phyloP scores from a whole-genome alignment of 208 protist genomes.

The Leishmania turanica region DNA sequence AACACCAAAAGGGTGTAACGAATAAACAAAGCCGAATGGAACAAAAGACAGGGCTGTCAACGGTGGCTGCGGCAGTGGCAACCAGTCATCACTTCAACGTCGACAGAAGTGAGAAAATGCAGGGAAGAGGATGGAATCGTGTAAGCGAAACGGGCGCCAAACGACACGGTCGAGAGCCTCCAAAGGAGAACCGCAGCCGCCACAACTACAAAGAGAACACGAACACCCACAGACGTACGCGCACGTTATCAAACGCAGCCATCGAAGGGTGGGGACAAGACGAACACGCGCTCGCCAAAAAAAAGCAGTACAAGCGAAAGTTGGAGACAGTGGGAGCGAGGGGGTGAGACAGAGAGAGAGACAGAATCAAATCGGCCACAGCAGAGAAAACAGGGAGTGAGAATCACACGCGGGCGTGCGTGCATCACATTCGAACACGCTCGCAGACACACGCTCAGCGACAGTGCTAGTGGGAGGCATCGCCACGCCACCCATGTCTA shows the following conservation, averaged over 20 bases:
- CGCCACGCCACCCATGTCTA: too few species aligned
- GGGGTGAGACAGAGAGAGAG: not conserved
- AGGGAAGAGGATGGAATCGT: not conserved
- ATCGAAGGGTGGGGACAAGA: too few species aligned
- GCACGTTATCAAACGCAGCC: too few species aligned
- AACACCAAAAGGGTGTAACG: not conserved
- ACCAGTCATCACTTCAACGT: too few species aligned
- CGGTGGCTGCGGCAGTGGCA: too few species aligned
- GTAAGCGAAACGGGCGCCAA: not conserved
- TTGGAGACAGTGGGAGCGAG: not conserved
- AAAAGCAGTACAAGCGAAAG: not conserved
- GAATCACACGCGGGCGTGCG: too few species aligned
- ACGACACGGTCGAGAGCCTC: not conserved
- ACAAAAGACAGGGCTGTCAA: too few species aligned
- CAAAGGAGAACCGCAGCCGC: not conserved
- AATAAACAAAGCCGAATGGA: not conserved
- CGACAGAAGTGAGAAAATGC: not conserved
- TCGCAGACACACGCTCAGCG: too few species aligned
- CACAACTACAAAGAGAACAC: not conserved
- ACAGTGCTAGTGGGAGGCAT: too few species aligned
- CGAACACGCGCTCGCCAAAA: too few species aligned
- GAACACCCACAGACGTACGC: not conserved
- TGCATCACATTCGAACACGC: too few species aligned
- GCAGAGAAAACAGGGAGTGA: too few species aligned
- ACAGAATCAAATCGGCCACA: not conserved